Evolutionary conservation across 306 rosid species (phyloP).

Genomic region (Castanea crenata): DNA sequence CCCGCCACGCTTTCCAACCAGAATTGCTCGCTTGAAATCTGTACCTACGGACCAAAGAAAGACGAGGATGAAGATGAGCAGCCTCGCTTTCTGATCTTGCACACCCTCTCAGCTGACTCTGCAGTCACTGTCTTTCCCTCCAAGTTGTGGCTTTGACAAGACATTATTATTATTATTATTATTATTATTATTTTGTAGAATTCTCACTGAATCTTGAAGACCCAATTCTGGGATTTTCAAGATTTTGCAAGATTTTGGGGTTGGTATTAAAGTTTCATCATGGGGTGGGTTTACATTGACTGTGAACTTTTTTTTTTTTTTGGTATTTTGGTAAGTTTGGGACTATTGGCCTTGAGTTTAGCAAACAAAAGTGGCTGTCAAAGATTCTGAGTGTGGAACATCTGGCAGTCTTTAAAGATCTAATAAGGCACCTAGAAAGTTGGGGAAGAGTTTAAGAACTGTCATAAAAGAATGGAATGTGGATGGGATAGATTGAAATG

Average conservation of each 20-base stretch:
- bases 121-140: not conserved
- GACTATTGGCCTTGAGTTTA: constrained; percentile 57
- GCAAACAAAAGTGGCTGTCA: constrained; percentile 48
- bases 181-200: not conserved
- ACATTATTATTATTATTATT: constrained; percentile 30
- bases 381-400: constrained; percentile 45
- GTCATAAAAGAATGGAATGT: constrained; percentile 37
- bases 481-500: constrained; percentile 8
- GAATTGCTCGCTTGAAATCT: constrained; percentile 57
- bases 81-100: constrained; percentile 64
- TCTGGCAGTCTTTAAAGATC: constrained; percentile 49
- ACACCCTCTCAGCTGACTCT: constrained; percentile 12
- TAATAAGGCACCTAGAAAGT: constrained; percentile 29
- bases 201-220: constrained; percentile 18
- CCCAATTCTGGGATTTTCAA: constrained; percentile 15
- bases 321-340: constrained; percentile 29
- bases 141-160: constrained; percentile 31
- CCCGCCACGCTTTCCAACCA: constrained; percentile 57
- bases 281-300: not conserved
- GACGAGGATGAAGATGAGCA: constrained; percentile 64
- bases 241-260: constrained; percentile 25
- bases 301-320: not conserved
- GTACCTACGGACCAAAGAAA: constrained; percentile 43
- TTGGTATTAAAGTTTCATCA: not conserved
- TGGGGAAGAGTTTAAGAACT: constrained; percentile 25